A percentile compares a stretch with the other conserved stretches of the same genome.
Evolutionary conservation across 2,329 filamentous ascomycete species (phyloP).

Genomic region (Aspergillus sp.): DNA sequence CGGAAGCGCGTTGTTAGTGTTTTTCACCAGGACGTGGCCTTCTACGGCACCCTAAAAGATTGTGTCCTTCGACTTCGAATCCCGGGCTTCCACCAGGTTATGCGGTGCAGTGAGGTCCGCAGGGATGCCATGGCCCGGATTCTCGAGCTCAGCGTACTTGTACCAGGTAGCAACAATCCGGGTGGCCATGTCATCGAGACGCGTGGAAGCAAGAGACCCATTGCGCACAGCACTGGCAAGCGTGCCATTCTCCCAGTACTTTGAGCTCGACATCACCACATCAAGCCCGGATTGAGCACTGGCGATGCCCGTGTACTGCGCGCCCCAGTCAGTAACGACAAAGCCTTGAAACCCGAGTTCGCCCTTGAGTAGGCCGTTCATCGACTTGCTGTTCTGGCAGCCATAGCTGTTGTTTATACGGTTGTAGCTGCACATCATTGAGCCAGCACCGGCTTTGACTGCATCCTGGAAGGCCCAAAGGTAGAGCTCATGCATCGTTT

Average conservation of each 20-base stretch:
- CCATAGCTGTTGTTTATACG: slow-evolving; percentile 77
- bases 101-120: slow-evolving; percentile 45
- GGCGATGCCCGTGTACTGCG: slow-evolving; percentile 68
- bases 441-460: slow-evolving; percentile 56
- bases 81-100: slow-evolving; percentile 55
- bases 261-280: neutral
- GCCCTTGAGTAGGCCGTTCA: slow-evolving; percentile 74
- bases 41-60: slow-evolving; percentile 53
- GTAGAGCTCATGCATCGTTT: slow-evolving; percentile 66
- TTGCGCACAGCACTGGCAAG: slow-evolving; percentile 10
- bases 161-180: slow-evolving; percentile 16
- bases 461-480: slow-evolving; percentile 66
- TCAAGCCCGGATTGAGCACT: slow-evolving; percentile 46
- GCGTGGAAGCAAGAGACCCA: slow-evolving; percentile 3
- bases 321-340: slow-evolving; percentile 76
- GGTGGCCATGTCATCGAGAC: slow-evolving; percentile 16
- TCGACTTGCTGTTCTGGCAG: slow-evolving; percentile 74
- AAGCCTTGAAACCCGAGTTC: slow-evolving; percentile 76
- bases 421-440: slow-evolving; percentile 60
- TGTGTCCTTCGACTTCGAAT: slow-evolving; percentile 22
- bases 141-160: slow-evolving; percentile 19
- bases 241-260: slow-evolving; percentile 21
- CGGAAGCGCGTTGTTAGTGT: slow-evolving; percentile 50
- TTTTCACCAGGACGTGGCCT: slow-evolving; percentile 60
- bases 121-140: slow-evolving; percentile 33